Evolutionary conservation across 2,329 filamentous ascomycete species (phyloP).

Genomic region (Fusarium ambrosium): DNA sequence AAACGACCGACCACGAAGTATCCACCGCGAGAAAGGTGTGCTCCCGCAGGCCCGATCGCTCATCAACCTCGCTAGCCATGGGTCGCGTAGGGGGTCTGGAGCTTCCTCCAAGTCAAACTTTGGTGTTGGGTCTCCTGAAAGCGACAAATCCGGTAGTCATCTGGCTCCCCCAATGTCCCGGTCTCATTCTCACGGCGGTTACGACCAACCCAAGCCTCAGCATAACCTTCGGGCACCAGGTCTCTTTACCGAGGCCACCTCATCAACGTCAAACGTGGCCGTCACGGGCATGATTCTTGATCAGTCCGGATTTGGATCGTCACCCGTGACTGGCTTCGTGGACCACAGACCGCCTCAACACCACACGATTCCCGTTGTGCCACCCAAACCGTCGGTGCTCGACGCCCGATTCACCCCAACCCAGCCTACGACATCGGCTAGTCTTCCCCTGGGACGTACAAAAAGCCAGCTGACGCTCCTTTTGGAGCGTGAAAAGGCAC

Average conservation of each 20-base stretch:
- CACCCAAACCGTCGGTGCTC: constrained; percentile 46
- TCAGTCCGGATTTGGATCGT: constrained; percentile 50
- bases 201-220: constrained; percentile 37
- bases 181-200: constrained; percentile 51
- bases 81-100: constrained; percentile 38
- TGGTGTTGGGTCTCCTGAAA: constrained; percentile 42
- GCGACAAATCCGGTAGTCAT: constrained; percentile 27
- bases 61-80: constrained; percentile 40
- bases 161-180: constrained; percentile 47
- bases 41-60: constrained; percentile 44
- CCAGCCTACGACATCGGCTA: constrained; percentile 59
- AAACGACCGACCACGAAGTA: constrained; percentile 24
- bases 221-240: constrained; percentile 40
- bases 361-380: constrained; percentile 43
- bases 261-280: constrained; percentile 58
- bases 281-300: constrained; percentile 61
- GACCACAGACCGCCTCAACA: constrained; percentile 37
- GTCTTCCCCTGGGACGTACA: constrained; percentile 67
- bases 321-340: constrained; percentile 46
- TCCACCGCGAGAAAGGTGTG: constrained; percentile 25
- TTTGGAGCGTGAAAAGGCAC: constrained; percentile 65
- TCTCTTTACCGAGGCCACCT: constrained; percentile 53
- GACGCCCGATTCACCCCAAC: constrained; percentile 63
- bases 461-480: constrained; percentile 72
- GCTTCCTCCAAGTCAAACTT: constrained; percentile 42